Evolutionary conservation across 2,329 filamentous ascomycete species (phyloP), one percentile per base, ranked within the genome.

Genomic region (Aspergillus udagawae): DNA sequence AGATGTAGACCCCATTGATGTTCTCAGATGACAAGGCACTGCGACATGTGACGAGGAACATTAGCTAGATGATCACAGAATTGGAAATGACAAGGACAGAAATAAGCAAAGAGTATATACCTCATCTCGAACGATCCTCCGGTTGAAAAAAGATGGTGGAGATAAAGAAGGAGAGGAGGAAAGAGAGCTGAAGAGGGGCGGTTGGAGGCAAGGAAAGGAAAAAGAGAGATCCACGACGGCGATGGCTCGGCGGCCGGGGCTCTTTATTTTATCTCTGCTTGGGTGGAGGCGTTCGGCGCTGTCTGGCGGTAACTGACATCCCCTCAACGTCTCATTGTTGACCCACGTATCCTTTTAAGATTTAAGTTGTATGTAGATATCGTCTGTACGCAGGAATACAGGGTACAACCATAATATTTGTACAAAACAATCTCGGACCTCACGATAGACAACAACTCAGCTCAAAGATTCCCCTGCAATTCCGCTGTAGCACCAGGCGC

Each of bases 1-100:
- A 92, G 69, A 95, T 87, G 74, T 93, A 92, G 67, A 95, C 84
- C 70, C 89, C 90, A 75, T 91, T 86, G 71, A 93, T 77, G 70
- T 88, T 91, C 68, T 86, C 69, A 51, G 67, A 60, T 32, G 75
- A 74, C 55, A 70, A 60, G 61, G 67, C 61, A 63, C 68, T 71
- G 59, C 35, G 28, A 53, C 49, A 51, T 55, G 60, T 53, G 59
- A 56, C 54, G 56, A 62, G 57, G 60, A 56, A 49, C 20, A 21
- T 58, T 52, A 17, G 55, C 55, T 27, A 23, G n/a, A 41, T 17
- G 49, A 38, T 32, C 20, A 53, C 9, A 21, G 14, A 7, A 47
- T 23, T 10, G 12, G 8, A 47, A 20, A 49, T 21, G 17, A 28
- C 21, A 6, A 50, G 20, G 23, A 2, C 10, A 7, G 6, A 48